Evolutionary conservation across 2,329 filamentous ascomycete genomes (phyloP), one percentile per base, ranked within the genome.

Genomic region (Verticillium tricorpus): DNA sequence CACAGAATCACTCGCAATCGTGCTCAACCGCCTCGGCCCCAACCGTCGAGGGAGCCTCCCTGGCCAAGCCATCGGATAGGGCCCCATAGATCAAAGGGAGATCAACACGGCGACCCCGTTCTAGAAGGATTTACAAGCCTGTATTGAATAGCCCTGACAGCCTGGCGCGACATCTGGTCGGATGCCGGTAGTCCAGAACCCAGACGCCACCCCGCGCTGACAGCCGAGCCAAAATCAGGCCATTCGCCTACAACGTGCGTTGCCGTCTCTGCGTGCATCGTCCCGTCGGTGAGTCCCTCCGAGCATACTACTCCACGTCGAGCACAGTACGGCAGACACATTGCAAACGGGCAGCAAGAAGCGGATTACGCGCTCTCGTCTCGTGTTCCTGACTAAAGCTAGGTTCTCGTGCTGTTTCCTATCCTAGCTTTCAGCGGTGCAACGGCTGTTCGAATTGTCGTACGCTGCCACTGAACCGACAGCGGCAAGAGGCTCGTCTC

Each of bases 121-220:
- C 40, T 50, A 25, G 40, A 50, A 50, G 40, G 40, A n/a, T 11
- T 50, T 19, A 25, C 40, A 50, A 50, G 40, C n/a, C 40, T 22
- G 19, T 3, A 9, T 22, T 14, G n/a, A 22, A 25, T 19, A 50
- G n/a, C n/a, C 19, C 40, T 50, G 22, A 50, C 40, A 25, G 9
- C 6, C n/a, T 22, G 40, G 40, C 19, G 40, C 40, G 40, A 22
- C 9, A n/a, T 12, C 22, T n/a, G n/a, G 19, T 25, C 19, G 40
- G 17, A 37, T 22, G 31, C 22, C 12, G 15, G 37, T 17, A 50
- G 28, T 39, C 28, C n/a, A 40, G 28, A 34, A 56, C 50, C 14
- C 54, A 57, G 31, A 56, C 60, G 60, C 60, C 60, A 59, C 57
- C 31, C 39, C 52, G 60, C n/a, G 40, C 19, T 50, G 40, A 12